phyloP scores from a whole-genome alignment of 371 early-diverging fungal genomes.

The Batrachochytrium dendrobatidis region DNA sequence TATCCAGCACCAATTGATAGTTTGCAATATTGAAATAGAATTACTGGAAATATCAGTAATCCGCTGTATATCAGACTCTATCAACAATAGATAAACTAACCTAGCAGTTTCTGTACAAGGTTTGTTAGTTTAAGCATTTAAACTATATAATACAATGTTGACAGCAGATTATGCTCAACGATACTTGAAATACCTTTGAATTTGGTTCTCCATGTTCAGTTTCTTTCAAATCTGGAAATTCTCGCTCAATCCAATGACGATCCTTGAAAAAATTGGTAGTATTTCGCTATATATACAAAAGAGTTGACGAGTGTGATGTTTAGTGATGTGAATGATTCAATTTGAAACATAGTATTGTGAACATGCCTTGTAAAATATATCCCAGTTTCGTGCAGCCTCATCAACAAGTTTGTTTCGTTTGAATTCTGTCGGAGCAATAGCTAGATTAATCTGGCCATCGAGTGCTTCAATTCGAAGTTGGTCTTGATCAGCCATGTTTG shows the following conservation, averaged over 20 bases:
- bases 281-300: constrained; percentile 90
- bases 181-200: constrained; percentile 11
- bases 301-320: constrained; percentile 28
- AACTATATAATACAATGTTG: background rate
- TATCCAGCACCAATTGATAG: constrained; percentile 5
- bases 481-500: too few relatives aligned
- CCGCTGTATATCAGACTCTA: background rate
- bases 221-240: constrained; percentile 75
- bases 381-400: constrained; percentile 20
- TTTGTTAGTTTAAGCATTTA: background rate
- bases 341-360: too few relatives aligned
- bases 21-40: too few relatives aligned
- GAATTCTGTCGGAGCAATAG: constrained; percentile 14
- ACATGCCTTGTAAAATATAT: constrained; percentile 12
- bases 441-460: too few relatives aligned
- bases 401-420: constrained; percentile 9
- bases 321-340: background rate
- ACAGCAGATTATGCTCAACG: background rate
- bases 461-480: too few relatives aligned
- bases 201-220: constrained; percentile 13
- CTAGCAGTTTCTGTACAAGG: constrained; percentile 11
- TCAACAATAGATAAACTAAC: constrained; percentile 8
- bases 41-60: background rate
- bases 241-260: constrained; percentile 91
- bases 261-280: constrained; percentile 91